Percentiles rank a stretch among this genome's conserved stretches.
Evolutionary conservation across 441 rosid species (phyloP).

Genomic region (Adansonia gregorii): DNA sequence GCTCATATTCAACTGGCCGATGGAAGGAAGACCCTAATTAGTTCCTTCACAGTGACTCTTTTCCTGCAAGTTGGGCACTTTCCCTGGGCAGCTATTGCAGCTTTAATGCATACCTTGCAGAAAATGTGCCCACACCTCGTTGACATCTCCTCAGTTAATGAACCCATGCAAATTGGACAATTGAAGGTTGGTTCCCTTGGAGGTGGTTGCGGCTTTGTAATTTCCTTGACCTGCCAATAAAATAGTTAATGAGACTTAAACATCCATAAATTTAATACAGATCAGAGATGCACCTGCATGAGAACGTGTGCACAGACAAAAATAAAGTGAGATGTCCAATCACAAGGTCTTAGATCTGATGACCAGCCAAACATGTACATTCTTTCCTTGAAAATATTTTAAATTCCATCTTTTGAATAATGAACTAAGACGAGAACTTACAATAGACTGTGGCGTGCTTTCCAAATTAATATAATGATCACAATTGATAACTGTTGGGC

Average conservation of each 20-base stretch:
- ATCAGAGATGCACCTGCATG: conserved; percentile 12
- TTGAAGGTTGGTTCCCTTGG: conserved; percentile 68
- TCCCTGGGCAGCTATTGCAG: conserved; percentile 56
- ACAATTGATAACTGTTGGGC: conserved; percentile 43
- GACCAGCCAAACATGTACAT: not conserved
- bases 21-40: conserved; percentile 90
- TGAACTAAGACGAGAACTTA: conserved; percentile 34
- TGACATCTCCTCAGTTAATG: conserved; percentile 71
- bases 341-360: not conserved
- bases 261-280: conserved; percentile 22
- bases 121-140: conserved; percentile 97
- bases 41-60: conserved; percentile 54
- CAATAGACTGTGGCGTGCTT: conserved; percentile 43
- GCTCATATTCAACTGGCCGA: conserved; percentile 53
- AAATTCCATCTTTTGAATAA: not conserved
- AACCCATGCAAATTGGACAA: conserved; percentile 89
- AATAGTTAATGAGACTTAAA: conserved; percentile 7
- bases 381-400: conserved; percentile 14
- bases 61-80: conserved; percentile 95
- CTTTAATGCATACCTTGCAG: conserved; percentile 74
- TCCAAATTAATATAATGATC: conserved; percentile 55
- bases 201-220: conserved; percentile 41
- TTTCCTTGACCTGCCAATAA: conserved; percentile 50
- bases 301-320: not conserved
- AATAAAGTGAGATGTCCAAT: not conserved